Percentiles rank a stretch among this genome's conserved stretches.
These are phyloP conservation scores for Tardiomyces blankii DNA, from an alignment of 1,139 yeast genomes.

Conservation along the genomic window DNA sequence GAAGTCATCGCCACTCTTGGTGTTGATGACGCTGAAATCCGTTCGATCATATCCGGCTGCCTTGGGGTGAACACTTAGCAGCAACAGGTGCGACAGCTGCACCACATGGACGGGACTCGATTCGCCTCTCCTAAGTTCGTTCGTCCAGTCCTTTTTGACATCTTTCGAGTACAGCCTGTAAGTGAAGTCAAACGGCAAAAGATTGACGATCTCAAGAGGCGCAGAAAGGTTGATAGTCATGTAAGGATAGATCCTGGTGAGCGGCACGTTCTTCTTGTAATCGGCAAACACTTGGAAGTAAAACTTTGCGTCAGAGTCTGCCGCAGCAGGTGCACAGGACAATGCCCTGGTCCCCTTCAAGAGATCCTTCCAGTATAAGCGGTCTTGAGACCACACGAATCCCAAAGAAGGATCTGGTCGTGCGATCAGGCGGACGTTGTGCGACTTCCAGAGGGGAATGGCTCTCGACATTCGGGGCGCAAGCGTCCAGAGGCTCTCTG, in stretches of 20 bases:
- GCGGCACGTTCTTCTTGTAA: constrained; percentile 52
- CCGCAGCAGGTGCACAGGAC: background rate
- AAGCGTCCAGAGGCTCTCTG: constrained; percentile 21
- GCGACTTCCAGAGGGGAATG: constrained; percentile 64
- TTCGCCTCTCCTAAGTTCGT: constrained; percentile 50
- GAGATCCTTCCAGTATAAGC: constrained; percentile 56
- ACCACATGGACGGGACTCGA: constrained; percentile 72
- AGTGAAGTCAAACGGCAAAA: constrained; percentile 70
- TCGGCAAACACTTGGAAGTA: constrained; percentile 64
- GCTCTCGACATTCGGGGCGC: constrained; percentile 48
- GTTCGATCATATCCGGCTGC: constrained; percentile 57
- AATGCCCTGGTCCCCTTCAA: constrained; percentile 23
- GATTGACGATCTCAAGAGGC: constrained; percentile 76
- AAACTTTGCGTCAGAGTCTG: constrained; percentile 10
- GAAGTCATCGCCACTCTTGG: constrained; percentile 39
- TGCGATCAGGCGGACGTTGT: constrained; percentile 44
- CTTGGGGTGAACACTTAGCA: constrained; percentile 61
- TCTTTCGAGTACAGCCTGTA: constrained; percentile 73
- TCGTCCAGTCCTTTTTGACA: constrained; percentile 60
- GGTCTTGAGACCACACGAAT: constrained; percentile 57
- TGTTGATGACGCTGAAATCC: constrained; percentile 65
- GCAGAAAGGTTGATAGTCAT: constrained; percentile 71
- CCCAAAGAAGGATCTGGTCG: constrained; percentile 47
- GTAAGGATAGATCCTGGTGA: constrained; percentile 73
- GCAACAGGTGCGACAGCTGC: constrained; percentile 54